Evolutionary conservation across 106 monocot genomes (phyloP).

Genomic region (Platanthera guangdongensis): DNA sequence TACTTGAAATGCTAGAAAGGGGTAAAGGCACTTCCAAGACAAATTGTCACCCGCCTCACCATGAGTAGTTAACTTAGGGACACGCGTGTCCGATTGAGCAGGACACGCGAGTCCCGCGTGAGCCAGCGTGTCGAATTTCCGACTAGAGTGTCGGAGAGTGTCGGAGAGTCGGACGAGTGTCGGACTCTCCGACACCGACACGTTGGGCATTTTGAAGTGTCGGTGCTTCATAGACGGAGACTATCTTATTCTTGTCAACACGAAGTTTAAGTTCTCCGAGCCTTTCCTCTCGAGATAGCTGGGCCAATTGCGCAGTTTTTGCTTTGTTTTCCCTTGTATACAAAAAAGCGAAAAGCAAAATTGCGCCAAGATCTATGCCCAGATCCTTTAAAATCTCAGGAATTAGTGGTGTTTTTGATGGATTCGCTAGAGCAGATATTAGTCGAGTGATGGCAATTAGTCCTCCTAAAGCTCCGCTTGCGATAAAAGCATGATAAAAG

Average conservation of each 20-base stretch:
- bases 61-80: too few relatives aligned
- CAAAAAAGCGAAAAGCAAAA: constrained; percentile 68
- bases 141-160: too few relatives aligned
- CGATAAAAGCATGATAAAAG: constrained; percentile 92
- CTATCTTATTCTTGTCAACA: constrained; percentile 46
- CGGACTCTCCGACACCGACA: too few relatives aligned
- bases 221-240: too few relatives aligned
- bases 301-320: constrained; percentile 71
- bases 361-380: constrained; percentile 73
- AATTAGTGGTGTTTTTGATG: constrained; percentile 39
- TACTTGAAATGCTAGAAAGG: too few relatives aligned
- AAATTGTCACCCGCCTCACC: too few relatives aligned
- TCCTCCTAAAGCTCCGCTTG: constrained; percentile 68
- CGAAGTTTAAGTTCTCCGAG: constrained; percentile 73
- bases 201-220: too few relatives aligned
- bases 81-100: too few relatives aligned
- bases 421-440: constrained; percentile 40
- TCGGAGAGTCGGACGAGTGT: too few relatives aligned
- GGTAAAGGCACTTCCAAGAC: too few relatives aligned
- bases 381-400: constrained; percentile 55
- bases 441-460: constrained; percentile 61
- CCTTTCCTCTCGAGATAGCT: constrained; percentile 78
- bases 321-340: constrained; percentile 70
- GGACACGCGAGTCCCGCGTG: too few relatives aligned
- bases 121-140: too few relatives aligned